Percentiles rank a stretch among this genome's conserved stretches.
phyloP scores from a whole-genome alignment of 2,329 filamentous ascomycete species.

The Ophiocordyceps camponoti-floridani region DNA sequence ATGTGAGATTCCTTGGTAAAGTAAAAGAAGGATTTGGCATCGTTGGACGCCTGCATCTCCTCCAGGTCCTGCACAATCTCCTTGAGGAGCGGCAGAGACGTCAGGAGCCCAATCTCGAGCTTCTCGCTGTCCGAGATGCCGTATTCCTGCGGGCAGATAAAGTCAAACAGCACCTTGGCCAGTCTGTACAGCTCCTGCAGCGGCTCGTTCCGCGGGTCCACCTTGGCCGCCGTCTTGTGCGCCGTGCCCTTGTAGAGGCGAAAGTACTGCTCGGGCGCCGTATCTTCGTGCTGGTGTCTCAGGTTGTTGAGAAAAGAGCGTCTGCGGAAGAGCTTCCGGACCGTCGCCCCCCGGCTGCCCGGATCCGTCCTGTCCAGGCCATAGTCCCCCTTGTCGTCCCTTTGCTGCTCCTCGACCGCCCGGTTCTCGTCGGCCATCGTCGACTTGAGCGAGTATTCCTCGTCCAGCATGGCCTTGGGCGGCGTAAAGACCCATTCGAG shows the following conservation, averaged over 20 bases:
- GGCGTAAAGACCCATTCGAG: constrained; percentile 96
- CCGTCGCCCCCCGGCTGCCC: constrained; percentile 14
- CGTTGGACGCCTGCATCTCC: constrained; percentile 86
- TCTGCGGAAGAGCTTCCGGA: constrained; percentile 35
- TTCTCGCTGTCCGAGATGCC: constrained; percentile 92
- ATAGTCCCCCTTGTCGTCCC: constrained; percentile 12
- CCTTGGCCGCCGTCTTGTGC: constrained; percentile 48
- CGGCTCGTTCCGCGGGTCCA: constrained; percentile 71
- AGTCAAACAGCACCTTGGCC: constrained; percentile 91
- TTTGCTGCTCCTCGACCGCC: constrained; percentile 15
- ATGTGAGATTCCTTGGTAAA: constrained; percentile 99
- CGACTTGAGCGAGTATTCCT: constrained; percentile 35
- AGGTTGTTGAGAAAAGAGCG: constrained; percentile 40
- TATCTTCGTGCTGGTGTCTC: constrained; percentile 32
- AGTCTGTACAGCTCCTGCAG: constrained; percentile 84
- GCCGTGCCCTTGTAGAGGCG: constrained; percentile 66
- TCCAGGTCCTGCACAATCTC: constrained; percentile 96
- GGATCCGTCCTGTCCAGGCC: constrained; percentile 22
- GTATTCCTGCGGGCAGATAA: constrained; percentile 96
- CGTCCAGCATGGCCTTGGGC: constrained; percentile 57
- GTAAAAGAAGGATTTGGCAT: constrained; percentile 94
- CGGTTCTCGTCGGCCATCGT: constrained; percentile 23
- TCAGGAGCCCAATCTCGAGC: constrained; percentile 92
- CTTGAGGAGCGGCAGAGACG: constrained; percentile 79
- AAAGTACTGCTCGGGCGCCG: constrained; percentile 61